Evolutionary conservation across 495 filamentous ascomycete genomes (phyloP), one percentile per base, ranked within the genome.

Genomic region (Aspergillus affinis): DNA sequence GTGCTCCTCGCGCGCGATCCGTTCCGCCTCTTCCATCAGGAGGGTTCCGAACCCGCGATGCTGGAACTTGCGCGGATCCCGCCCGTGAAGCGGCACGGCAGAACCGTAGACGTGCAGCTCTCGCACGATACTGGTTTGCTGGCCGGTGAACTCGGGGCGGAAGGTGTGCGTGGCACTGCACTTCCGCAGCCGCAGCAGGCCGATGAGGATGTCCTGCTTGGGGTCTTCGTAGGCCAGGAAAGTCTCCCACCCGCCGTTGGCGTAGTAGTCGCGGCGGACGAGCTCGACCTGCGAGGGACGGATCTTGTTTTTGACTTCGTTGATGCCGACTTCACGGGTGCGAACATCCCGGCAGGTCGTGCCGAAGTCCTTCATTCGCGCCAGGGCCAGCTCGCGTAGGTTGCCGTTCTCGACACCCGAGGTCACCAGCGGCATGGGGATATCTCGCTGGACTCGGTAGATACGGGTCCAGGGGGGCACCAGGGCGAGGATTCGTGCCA

Each of bases 231-330:
- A 98, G 19, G 94, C 92, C 6, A 98, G 76, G 75, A 98, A 98
- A 0, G 95, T 98, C 75, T 98, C 94, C 94, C 94, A 98, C 15
- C 94, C 95, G 20, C 88, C 90, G 69, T 98, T 98, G 56, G 94
- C 94, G 0, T 86, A 81, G 71, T 98, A 98, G 78, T 98, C 94
- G 48, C 94, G 85, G 27, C 94, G 89, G n/a, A 98, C 87, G 41
- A 98, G 87, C 80, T 98, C 94, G 57, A 98, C 90, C 74, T 98
- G 94, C 59, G 90, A 92, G 0, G 94, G 94, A 8, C 94, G 85
- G 64, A 98, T 97, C 80, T 96, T 97, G 78, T 98, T 86, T 75
- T 98, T 98, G 59, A 98, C 93, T 74, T 98, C 94, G 71, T 98
- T 97, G 76, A 98, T 91, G 51, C 94, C 94, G 55, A 98, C 94